Base-by-base conservation (phyloP, 768 basidiomycete species). In the Galerina marginata region DNA sequence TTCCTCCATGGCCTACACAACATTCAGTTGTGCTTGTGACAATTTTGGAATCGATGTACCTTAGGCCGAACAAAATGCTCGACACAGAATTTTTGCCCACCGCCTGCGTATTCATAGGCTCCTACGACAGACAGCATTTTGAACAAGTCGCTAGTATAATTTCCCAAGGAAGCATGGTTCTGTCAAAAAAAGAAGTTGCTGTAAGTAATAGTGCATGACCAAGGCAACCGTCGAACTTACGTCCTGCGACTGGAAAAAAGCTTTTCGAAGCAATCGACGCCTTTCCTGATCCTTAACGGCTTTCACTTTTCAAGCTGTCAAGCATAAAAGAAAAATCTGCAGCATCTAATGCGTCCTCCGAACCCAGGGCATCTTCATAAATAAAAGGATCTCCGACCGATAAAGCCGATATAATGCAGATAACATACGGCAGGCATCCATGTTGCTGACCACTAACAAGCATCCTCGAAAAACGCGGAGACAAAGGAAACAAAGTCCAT, bases 381-480 rank as follows among this genome's bases (percentile, higher is more conserved):
- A 99, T 70, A 78, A 99, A 99, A 2, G 97, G 97, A 74, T 99
- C 95, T 2, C 97, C 97, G 12, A 97, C 95, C 3, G 93, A 92
- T 63, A 99, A 75, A 4, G 90, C 91, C 16, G 96, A 92, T 6
- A 99, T 96, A 36, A 97, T 86, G 9, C 92, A 84, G 64, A 99
- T 89, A 39, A 96, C 84, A 73, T 96, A 99, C 15, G 96, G 93
- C 52, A 99, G 73, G 66, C 83, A 85, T 15, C 79, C 78, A 69
- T 95, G 95, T 43, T 89, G 94, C 61, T 97, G 93, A 58, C 96
- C 95, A 54, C 89, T 88, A 14, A 95, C 92, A 43, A 99, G 78
- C 95, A 99, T 97, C 71, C 93, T 88, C n/a, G 96, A 91, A 71
- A 93, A 97, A 44, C 97, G 81, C 9, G 97, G 97, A 6, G 95